A percentile compares a stretch with the other conserved stretches of the same genome.
These are phyloP conservation scores for Solanum sejunctum DNA, from an alignment of 257 asterid genomes.

Conservation along the genomic window DNA sequence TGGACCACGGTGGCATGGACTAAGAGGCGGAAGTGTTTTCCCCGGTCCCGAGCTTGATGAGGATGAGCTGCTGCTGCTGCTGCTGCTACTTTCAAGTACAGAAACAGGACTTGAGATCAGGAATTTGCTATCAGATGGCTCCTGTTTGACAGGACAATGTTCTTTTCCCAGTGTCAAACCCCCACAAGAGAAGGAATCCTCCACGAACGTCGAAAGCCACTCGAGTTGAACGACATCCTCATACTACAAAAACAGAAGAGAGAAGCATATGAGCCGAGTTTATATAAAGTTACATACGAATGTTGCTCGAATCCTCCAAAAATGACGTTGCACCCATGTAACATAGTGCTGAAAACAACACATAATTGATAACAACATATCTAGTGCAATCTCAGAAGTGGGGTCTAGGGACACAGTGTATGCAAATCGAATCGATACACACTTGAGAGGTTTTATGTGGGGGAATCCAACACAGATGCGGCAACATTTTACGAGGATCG, in stretches of 20 bases:
- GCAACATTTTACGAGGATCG: not conserved
- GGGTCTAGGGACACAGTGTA: too few relatives aligned
- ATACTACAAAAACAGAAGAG: conserved; percentile 26
- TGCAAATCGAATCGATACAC: not conserved
- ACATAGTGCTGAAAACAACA: not conserved
- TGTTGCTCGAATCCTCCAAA: not conserved
- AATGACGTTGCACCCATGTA: not conserved
- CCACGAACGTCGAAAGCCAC: conserved; percentile 73
- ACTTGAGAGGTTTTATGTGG: not conserved
- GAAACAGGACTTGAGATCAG: conserved; percentile 63
- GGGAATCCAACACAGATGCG: not conserved
- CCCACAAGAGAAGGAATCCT: conserved; percentile 60
- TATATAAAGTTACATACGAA: not conserved
- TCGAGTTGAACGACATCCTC: conserved; percentile 56
- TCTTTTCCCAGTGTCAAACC: conserved; percentile 55
- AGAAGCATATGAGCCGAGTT: not conserved
- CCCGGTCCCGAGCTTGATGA: conserved; percentile 27
- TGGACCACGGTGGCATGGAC: conserved; percentile 38
- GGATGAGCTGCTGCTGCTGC: conserved; percentile 24
- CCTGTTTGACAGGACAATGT: conserved; percentile 12
- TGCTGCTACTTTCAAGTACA: conserved; percentile 71
- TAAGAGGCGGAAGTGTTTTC: conserved; percentile 24
- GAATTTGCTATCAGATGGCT: conserved; percentile 25
- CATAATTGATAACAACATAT: not conserved
- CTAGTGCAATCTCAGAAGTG: not conserved